phyloP scores from a whole-genome alignment of 2,329 filamentous ascomycete genomes.

The Alternaria dauci region DNA sequence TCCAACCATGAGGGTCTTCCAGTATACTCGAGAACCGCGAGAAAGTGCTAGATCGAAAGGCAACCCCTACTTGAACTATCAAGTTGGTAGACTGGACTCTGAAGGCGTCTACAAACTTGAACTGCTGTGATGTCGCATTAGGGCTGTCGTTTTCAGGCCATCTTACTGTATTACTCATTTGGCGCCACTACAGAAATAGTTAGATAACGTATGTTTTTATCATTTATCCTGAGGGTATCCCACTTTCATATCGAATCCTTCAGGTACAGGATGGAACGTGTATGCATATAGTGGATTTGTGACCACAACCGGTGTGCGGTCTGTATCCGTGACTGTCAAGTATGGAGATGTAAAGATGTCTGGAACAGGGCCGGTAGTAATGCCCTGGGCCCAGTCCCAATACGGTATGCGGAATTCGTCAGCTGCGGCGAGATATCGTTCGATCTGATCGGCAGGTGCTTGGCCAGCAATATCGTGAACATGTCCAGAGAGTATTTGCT shows the following conservation, averaged over 20 bases:
- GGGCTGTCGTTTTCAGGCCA: conserved; percentile 37
- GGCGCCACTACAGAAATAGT: conserved; percentile 28
- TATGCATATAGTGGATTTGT: conserved; percentile 44
- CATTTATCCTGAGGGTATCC: neutral
- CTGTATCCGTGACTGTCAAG: conserved; percentile 25
- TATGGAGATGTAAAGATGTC: conserved; percentile 33
- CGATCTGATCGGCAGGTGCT: conserved; percentile 24
- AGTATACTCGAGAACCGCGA: conserved; percentile 47
- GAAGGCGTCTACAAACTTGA: conserved; percentile 20
- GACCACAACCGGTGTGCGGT: conserved; percentile 27
- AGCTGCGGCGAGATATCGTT: conserved; percentile 37
- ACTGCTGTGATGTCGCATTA: conserved; percentile 29
- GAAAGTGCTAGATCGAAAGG: conserved; percentile 19
- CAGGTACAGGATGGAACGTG: conserved; percentile 34
- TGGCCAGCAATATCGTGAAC: conserved; percentile 29
- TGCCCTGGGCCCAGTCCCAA: conserved; percentile 46
- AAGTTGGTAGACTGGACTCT: conserved; percentile 39
- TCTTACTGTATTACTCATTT: conserved; percentile 38
- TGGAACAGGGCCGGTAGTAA: conserved; percentile 30
- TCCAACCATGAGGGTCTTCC: conserved; percentile 38
- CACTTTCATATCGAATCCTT: conserved; percentile 39
- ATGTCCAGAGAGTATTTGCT: conserved; percentile 44
- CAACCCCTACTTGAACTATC: conserved; percentile 42
- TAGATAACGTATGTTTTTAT: neutral
- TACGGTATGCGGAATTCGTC: conserved; percentile 45